Evolutionary conservation across 2,329 filamentous ascomycete genomes (phyloP), one percentile per base, ranked within the genome.

Genomic region (Cytospora piceicola): DNA sequence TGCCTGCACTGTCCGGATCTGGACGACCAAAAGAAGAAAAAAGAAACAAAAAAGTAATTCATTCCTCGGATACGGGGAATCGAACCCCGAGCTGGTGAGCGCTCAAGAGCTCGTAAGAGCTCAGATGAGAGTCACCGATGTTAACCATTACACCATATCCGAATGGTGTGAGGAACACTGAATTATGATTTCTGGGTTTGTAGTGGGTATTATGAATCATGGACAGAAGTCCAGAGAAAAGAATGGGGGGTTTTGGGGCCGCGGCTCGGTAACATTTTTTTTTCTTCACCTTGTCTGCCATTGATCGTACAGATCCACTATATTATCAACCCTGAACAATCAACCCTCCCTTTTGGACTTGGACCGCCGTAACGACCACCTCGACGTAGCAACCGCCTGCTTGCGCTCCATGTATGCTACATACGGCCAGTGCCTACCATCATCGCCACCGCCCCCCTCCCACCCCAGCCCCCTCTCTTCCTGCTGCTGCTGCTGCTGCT

Each of bases 71-170:
- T 57, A 67, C 65, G 65, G 65, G 61, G 65, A 67, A 59, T 67
- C 65, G 65, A 67, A 67, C 65, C 65, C 65, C 65, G 65, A 59
- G 65, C 65, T 64, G 51, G 58, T 64, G 65, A 67, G 65, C 46
- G 24, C 32, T 63, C 30, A 32, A 32, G 34, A 61, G 65, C 34
- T 36, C 34, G 34, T 36, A 36, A 66, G 65, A 55, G 22, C 32
- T 62, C 30, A 30, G 36, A 52, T 64, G 65, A 67, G 65, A 67
- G 65, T 67, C 61, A 64, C 58, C 54, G 56, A 67, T 67, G 65
- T 67, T 67, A 67, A 63, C 65, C 65, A 58, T 55, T 67, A 67
- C 65, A 67, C 65, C 65, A 64, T 67, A 67, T 59, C 65, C 65
- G 65, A 66, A 56, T 51, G 22, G 55, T 63, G 54, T 53, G 29